phyloP scores from a whole-genome alignment of 306 rosid genomes.

The Ceratonia siliqua region DNA sequence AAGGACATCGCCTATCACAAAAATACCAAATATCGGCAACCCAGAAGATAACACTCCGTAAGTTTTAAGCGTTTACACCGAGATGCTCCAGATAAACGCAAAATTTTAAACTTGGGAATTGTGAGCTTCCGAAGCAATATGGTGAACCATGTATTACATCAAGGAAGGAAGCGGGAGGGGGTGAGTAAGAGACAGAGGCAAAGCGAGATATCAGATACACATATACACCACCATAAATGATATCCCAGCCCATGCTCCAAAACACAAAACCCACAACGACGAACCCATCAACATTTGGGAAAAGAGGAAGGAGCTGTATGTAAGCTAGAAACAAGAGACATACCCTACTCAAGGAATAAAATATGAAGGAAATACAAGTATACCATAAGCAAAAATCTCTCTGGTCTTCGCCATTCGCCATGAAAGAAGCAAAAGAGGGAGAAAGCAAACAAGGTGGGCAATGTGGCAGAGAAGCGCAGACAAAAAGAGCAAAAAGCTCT shows the following conservation, averaged over 20 bases:
- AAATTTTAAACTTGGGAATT: not conserved
- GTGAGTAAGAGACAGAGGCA: too few species aligned
- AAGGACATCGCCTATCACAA: not conserved
- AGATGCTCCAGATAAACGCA: not conserved
- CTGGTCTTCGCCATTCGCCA: slow-evolving; percentile 38
- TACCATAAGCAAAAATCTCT: slow-evolving; percentile 43
- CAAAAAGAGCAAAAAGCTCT: not conserved
- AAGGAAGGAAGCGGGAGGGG: not conserved
- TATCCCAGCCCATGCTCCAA: not conserved
- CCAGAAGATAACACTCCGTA: not conserved
- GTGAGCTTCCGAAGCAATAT: not conserved
- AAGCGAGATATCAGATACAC: not conserved
- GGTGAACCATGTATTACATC: not conserved
- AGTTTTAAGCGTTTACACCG: not conserved
- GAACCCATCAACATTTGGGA: not conserved
- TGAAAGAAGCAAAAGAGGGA: not conserved
- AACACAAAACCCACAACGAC: slow-evolving; percentile 1
- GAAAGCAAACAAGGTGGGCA: slow-evolving; percentile 15
- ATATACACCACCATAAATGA: too few species aligned
- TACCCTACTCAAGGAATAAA: slow-evolving; percentile 32
- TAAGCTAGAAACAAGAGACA: not conserved
- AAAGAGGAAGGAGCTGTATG: not conserved
- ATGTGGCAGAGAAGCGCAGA: not conserved
- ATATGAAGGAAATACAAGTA: slow-evolving; percentile 26
- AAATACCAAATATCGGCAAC: not conserved